A percentile compares a stretch with the other conserved stretches of the same genome.
Evolutionary conservation across 139 green algal species (phyloP).

Genomic region (Chlorella vulgaris): DNA sequence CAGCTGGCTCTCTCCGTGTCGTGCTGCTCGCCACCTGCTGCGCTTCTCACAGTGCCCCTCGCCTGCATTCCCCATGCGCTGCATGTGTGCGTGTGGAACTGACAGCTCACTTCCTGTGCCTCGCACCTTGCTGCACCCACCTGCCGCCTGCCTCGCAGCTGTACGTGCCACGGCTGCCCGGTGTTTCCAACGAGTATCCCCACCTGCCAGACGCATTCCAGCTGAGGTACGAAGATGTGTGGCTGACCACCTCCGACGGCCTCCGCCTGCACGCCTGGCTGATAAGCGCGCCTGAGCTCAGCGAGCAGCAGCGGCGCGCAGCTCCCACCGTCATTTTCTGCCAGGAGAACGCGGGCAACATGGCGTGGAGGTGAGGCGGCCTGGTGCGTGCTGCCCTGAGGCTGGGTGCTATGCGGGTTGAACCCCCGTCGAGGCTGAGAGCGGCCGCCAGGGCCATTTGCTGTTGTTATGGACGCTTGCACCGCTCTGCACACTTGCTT

Average conservation of each 20-base stretch:
- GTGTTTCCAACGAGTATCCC: conserved; percentile 61
- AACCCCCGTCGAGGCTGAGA: no score
- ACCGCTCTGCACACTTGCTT: no score
- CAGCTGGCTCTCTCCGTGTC: not conserved
- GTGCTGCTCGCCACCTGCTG: not conserved
- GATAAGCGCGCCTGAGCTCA: conserved; percentile 59
- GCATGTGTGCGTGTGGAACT: no score
- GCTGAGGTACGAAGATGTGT: conserved; percentile 72
- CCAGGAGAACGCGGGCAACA: conserved; percentile 93
- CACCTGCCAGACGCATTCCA: conserved; percentile 62
- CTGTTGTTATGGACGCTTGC: no score
- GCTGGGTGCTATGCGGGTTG: no score
- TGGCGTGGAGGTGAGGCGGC: conserved; percentile 62
- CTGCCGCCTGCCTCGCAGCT: conserved; percentile 52
- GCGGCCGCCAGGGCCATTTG: no score
- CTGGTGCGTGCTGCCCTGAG: not conserved
- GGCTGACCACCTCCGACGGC: conserved; percentile 57
- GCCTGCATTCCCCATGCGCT: no score
- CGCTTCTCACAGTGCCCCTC: no score
- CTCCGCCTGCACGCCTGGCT: conserved; percentile 82
- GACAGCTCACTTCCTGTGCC: no score
- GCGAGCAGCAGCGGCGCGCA: conserved; percentile 21
- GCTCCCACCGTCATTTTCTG: conserved; percentile 82
- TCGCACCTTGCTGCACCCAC: not conserved
- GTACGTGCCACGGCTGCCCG: conserved; percentile 81